Conservation (phyloP, 306 rosid species). For the Urtica urens region DNA sequence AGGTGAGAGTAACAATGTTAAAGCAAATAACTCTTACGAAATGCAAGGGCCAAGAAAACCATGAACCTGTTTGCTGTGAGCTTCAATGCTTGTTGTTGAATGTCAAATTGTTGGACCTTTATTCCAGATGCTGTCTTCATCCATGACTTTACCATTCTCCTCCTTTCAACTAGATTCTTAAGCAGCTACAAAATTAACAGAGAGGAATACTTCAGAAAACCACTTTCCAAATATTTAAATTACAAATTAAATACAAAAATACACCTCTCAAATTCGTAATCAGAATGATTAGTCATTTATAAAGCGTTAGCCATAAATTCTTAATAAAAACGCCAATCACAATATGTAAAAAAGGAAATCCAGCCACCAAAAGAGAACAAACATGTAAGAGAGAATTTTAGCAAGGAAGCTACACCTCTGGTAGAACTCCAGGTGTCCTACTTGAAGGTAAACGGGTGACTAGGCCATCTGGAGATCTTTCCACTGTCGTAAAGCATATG, state of each 20-base stretch:
- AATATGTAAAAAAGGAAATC: not conserved
- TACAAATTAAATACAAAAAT: not conserved
- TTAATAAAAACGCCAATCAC: not conserved
- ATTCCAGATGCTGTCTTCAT: conserved; percentile 84
- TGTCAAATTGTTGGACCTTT: conserved; percentile 75
- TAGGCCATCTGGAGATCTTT: conserved; percentile 55
- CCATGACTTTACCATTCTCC: conserved; percentile 69
- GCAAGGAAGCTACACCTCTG: conserved; percentile 49
- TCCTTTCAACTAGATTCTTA: conserved; percentile 65
- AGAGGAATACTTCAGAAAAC: conserved; percentile 1
- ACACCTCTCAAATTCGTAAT: not conserved
- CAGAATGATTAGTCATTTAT: not conserved
- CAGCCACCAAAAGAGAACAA: not conserved
- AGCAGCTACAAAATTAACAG: conserved; percentile 42
- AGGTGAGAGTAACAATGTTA: not conserved
- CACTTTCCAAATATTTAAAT: not conserved
- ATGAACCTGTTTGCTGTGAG: conserved; percentile 91
- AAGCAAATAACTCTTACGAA: not conserved
- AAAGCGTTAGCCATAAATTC: not conserved
- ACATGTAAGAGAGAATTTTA: conserved; percentile 4
- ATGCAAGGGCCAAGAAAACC: conserved; percentile 3
- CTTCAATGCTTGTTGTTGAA: conserved; percentile 96
- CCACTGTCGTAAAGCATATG: conserved; percentile 94
- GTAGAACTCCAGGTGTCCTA: conserved; percentile 70
- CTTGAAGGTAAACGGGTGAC: conserved; percentile 64